Base-by-base conservation (phyloP, 129 eudicot genomes). In the Centella asiatica region DNA sequence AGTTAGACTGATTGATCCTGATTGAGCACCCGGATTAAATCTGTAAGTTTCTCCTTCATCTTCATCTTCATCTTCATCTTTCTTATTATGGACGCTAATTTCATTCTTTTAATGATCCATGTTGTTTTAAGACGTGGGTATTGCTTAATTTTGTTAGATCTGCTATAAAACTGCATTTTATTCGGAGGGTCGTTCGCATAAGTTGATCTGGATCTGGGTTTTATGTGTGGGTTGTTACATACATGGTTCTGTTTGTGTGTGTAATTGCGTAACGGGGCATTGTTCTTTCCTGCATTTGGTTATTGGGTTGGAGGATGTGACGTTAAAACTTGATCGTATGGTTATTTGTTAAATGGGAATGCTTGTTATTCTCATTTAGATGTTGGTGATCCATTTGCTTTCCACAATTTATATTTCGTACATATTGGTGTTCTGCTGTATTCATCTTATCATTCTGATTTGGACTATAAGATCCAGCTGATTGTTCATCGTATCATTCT, bases 1-100 rank as follows among this genome's bases (percentile, higher is more conserved):
- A 47, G 8, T 2, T 22, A 18, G 27, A 19, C 12, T 59, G 46
- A 51, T 29, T 39, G 70, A 65, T 27, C 32, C 66, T 12, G 50
- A 54, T 34, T 9, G 9, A 34, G n/a, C n/a, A n/a, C n/a, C n/a
- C n/a, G n/a, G n/a, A 66, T 66, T 57, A 32, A 51, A 25, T 47
- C 33, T 27, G 79, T 74, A 68, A 74, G 79, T 74, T 57, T 46
- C 27, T 19, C 31, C n/a, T 17, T 27, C 2, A n/a, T 45, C 18
- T 45, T 62, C 44, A 25, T 52, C n/a, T 17, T 27, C 2, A n/a
- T 45, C 18, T 45, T 62, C 44, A 28, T 53, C 14, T 48, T 11
- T 33, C 34, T 34, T 11, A 18, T 13, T 4, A 50, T 55, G 13
- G 4, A 33, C 4, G 2, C 6, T 26, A 25, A 9, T 33, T 13